phyloP scores from a whole-genome alignment of 1,139 yeast species.

The Pichia sp. region DNA sequence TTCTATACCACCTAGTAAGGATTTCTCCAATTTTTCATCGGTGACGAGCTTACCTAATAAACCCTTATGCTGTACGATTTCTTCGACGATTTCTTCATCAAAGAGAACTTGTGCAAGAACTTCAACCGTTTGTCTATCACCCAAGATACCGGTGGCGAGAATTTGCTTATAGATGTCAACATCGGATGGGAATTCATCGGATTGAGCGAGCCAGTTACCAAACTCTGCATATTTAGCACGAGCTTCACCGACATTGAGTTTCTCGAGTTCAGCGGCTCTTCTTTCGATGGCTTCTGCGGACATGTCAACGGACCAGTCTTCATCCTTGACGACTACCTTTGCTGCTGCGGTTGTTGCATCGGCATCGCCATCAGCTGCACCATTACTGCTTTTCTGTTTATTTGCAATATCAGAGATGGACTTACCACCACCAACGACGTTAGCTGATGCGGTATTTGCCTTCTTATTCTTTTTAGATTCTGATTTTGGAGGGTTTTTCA shows the following conservation, averaged over 20 bases:
- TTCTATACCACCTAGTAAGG: slow-evolving; percentile 92
- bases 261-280: slow-evolving; percentile 82
- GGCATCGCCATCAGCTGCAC: slow-evolving; percentile 58
- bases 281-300: slow-evolving; percentile 94
- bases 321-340: slow-evolving; percentile 52
- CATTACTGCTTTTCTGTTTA: slow-evolving; percentile 32
- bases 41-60: slow-evolving; percentile 71
- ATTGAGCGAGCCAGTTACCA: slow-evolving; percentile 81
- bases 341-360: slow-evolving; percentile 54
- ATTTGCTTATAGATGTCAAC: slow-evolving; percentile 91
- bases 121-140: slow-evolving; percentile 73
- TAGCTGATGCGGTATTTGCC: slow-evolving; percentile 87
- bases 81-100: slow-evolving; percentile 67
- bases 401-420: slow-evolving; percentile 72
- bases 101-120: slow-evolving; percentile 89
- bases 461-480: slow-evolving; percentile 64
- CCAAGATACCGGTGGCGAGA: slow-evolving; percentile 65
- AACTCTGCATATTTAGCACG: slow-evolving; percentile 53
- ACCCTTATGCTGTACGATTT: slow-evolving; percentile 74
- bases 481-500: slow-evolving; percentile 85
- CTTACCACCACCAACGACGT: slow-evolving; percentile 83
- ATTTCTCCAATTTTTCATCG: slow-evolving; percentile 66
- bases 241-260: slow-evolving; percentile 33
- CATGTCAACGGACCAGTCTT: slow-evolving; percentile 98
- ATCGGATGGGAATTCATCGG: slow-evolving; percentile 64